Base-by-base conservation (phyloP, 352 stramenopile species). In the Phytophthora hybrid region DNA sequence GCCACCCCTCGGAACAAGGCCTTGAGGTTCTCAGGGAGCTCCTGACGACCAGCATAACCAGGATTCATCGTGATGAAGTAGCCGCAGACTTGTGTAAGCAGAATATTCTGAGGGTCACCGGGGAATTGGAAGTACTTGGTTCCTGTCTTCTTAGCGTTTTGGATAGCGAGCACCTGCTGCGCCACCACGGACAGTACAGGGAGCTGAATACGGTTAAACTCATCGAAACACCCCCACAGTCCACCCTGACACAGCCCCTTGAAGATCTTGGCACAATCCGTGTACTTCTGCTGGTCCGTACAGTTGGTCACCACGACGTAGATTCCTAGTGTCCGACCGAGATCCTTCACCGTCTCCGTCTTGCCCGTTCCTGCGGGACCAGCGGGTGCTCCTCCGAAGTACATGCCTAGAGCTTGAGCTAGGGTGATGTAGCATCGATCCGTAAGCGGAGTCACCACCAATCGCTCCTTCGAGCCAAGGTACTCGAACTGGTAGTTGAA, bases 31-130 rank as follows among this genome's bases (percentile, higher is more conserved):
- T 99, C 98, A 6, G 98, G 98, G 3, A 99, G 81, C 74, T 99
- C 98, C 74, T 99, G 97, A 8, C 98, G 91, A 59, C 98, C 98
- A 55, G 97, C 97, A 73, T 99, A 99, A 57, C 98, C 98, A 5
- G 98, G 98, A 78, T 99, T 99, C 98, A 99, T 99, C 2, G 98
- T 99, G 72, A 99, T 99, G 75, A 99, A 99, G 78, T 99, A 99
- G 4, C 97, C 97, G 62, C 96, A 99, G 10, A 98, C 94, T 13
- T 96, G 96, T 37, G 98, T 97, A 4, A 99, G 83, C 49, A 98
- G 69, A 64, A 99, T 98, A 77, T 99, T 99, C 78, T 99, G 97
- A 10, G 97, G 96, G 69, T 99, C 97, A 37, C 98, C 97, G 0
- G 97, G 97, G 77, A 99, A 99, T 80, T 99, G 96, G 80, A 99